Evolutionary conservation across 768 basidiomycete species (phyloP), one percentile per base, ranked within the genome.

Genomic region (Tricholoma saponaceum): DNA sequence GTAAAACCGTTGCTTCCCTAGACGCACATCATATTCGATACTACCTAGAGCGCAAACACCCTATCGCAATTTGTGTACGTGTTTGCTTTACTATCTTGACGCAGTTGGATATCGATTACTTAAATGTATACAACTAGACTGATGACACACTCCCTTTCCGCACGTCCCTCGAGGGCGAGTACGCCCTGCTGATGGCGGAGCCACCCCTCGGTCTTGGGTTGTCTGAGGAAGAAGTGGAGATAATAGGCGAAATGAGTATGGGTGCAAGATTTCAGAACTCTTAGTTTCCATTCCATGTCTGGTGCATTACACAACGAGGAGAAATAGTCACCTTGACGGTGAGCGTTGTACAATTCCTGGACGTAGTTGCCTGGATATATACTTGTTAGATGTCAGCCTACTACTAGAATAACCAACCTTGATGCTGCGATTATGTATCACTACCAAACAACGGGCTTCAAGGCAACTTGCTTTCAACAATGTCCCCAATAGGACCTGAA

Each of bases 131-230:
- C 60, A 35, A 51, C 55, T 61, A 92, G 91, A 93, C 91, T 30
- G 92, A 93, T 66, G 92, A 94, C 67, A 83, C 79, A 4, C 83
- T 94, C 16, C 85, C 86, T 0, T 93, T 93, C 72, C 81, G 83
- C 23, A 92, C 85, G 8, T 85, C 87, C 3, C 75, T 93, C 2
- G 65, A 86, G 0, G 89, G 77, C 3, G 92, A 94, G 68, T 94
- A 94, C 60, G 90, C 91, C 0, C 73, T 93, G 5, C 80, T 94
- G 33, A 74, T 93, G 54, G 92, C 92, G 0, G 67, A 73, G 22
- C 75, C 82, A n/a, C 91, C 91, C 0, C 64, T 83, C 28, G 92
- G 92, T 2, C 76, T 94, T 2, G 91, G 89, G 0, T 70, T 93
- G 47, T 72, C 73, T 0, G 79, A 86, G 60, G 73, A 69, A 0